These are phyloP conservation scores for Albugo laibachii DNA, from an alignment of 352 stramenopile genomes.

Conservation along the genomic window DNA sequence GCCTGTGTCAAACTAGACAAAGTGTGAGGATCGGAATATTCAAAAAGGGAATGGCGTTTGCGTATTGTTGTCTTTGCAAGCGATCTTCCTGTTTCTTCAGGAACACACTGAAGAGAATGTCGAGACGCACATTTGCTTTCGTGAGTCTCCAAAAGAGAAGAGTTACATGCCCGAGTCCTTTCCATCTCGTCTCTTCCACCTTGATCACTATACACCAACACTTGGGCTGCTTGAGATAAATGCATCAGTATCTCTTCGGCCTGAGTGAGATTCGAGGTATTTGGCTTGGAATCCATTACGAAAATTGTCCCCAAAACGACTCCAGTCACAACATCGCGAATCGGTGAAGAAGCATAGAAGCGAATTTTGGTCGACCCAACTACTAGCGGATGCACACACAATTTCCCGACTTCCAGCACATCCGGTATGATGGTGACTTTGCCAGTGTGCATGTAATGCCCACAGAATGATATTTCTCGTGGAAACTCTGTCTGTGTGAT, in stretches of 20 bases:
- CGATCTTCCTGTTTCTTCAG: background rate
- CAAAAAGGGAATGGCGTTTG: background rate
- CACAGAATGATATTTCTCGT: background rate
- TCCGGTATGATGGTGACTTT: background rate
- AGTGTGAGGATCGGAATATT: too few species aligned
- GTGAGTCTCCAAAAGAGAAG: slow-evolving; percentile 1
- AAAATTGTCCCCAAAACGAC: slow-evolving; percentile 65
- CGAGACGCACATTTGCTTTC: background rate
- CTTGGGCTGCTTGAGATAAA: slow-evolving; percentile 26
- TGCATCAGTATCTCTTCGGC: slow-evolving; percentile 51
- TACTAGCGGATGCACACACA: background rate
- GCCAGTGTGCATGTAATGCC: background rate
- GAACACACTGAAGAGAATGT: background rate
- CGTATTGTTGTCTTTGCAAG: background rate
- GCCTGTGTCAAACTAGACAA: background rate
- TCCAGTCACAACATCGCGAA: slow-evolving; percentile 22
- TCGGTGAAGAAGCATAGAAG: background rate
- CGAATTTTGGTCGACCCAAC: background rate
- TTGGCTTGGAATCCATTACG: slow-evolving; percentile 47
- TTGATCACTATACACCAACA: slow-evolving; percentile 14
- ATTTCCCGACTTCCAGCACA: background rate
- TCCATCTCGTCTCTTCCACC: background rate
- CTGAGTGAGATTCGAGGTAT: slow-evolving; percentile 20
- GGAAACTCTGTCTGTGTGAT: background rate
- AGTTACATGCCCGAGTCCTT: background rate